Evolutionary conservation across 106 monocot species (phyloP).

Genomic region (Platanthera zijinensis): DNA sequence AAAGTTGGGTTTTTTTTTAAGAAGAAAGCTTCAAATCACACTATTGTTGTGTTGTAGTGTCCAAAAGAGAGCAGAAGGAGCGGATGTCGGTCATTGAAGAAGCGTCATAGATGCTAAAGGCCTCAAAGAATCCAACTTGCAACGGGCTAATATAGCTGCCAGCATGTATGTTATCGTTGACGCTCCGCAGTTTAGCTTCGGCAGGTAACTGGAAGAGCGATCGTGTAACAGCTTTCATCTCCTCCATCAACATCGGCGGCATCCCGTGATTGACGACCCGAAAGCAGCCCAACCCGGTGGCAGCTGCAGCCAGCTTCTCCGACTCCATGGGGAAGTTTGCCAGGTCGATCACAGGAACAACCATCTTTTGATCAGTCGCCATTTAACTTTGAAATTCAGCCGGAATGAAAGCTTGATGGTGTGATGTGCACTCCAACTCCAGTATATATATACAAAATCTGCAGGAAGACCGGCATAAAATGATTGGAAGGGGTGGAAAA

Average conservation of each 20-base stretch:
- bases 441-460: too few species aligned
- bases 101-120: slow-evolving; percentile 43
- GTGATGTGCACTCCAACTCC: too few species aligned
- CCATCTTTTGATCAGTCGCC: neutral
- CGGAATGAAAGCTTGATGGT: too few species aligned
- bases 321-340: slow-evolving; percentile 9
- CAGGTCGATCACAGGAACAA: slow-evolving; percentile 26
- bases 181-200: slow-evolving; percentile 29
- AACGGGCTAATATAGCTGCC: slow-evolving; percentile 38
- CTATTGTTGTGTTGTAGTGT: slow-evolving; percentile 25
- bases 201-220: slow-evolving; percentile 39
- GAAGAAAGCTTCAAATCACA: neutral
- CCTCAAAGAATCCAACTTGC: slow-evolving; percentile 30
- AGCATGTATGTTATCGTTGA: slow-evolving; percentile 24
- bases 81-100: slow-evolving; percentile 24
- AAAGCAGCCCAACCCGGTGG: slow-evolving; percentile 32
- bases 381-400: neutral
- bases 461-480: too few species aligned
- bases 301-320: slow-evolving; percentile 21
- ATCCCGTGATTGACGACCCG: slow-evolving; percentile 38
- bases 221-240: slow-evolving; percentile 41
- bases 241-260: slow-evolving; percentile 21
- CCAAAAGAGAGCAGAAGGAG: slow-evolving; percentile 35
- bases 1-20: neutral
- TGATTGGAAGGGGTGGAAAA: too few species aligned